Conservation (phyloP, 129 eudicot species). For the carrot (Daucus carota) region DNA sequence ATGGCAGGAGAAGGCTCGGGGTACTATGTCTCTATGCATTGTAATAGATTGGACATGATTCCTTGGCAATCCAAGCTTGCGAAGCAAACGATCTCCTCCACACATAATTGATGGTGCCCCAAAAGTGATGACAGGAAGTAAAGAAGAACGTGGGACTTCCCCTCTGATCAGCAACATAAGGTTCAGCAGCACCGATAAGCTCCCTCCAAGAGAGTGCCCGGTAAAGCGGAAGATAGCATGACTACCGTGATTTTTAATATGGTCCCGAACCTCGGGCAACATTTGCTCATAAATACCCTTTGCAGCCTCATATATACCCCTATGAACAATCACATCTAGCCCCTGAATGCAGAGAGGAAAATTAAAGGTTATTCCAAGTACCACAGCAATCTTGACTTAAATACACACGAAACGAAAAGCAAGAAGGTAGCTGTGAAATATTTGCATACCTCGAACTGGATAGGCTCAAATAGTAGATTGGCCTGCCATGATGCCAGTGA, state of each 20-base stretch:
- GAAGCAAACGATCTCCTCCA: constrained; percentile 72
- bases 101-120: constrained; percentile 92
- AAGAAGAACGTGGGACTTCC: constrained; percentile 63
- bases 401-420: neutral
- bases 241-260: constrained; percentile 47
- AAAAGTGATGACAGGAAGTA: constrained; percentile 81
- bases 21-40: constrained; percentile 81
- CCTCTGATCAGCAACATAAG: constrained; percentile 76
- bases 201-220: constrained; percentile 99
- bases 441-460: constrained; percentile 65
- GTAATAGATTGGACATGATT: constrained; percentile 63
- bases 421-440: neutral
- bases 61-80: constrained; percentile 51
- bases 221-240: constrained; percentile 78
- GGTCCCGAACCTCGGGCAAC: constrained; percentile 73
- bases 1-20: constrained; percentile 77
- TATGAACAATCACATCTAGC: constrained; percentile 73
- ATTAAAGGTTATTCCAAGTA: neutral
- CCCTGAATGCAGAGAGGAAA: constrained; percentile 26
- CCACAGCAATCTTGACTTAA: neutral
- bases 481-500: constrained; percentile 98
- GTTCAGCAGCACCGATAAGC: constrained; percentile 72
- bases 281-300: constrained; percentile 86
- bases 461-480: constrained; percentile 86
- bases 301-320: constrained; percentile 97